phyloP scores from a whole-genome alignment of 139 green algal species.

The Chlamydomonas applanata region DNA sequence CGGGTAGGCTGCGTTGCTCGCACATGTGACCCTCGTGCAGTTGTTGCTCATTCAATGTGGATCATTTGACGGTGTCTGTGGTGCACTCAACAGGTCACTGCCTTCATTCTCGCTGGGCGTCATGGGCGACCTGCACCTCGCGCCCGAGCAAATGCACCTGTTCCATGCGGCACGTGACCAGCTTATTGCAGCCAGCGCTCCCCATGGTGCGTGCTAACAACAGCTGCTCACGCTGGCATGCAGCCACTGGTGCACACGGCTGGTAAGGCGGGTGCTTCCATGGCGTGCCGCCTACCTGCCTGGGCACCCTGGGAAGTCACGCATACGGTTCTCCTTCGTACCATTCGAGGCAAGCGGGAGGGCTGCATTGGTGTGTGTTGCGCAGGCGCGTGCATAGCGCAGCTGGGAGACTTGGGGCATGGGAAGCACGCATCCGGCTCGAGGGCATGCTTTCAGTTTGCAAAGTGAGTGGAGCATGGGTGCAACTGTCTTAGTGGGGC shows the following conservation, averaged over 20 bases:
- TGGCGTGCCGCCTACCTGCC: too few species aligned
- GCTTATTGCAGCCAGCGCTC: conserved; percentile 31
- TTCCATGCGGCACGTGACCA: conserved; percentile 67
- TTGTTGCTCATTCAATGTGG: neutral
- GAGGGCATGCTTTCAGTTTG: conserved; percentile 60
- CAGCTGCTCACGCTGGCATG: too few species aligned
- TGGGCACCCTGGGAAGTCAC: too few species aligned
- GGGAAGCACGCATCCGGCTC: conserved; percentile 68
- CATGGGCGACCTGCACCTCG: conserved; percentile 82
- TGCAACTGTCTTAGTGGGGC: too few species aligned
- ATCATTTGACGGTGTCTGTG: conserved; percentile 27
- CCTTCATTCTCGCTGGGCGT: conserved; percentile 33
- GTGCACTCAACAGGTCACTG: too few species aligned
- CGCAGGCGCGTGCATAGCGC: conserved; percentile 48
- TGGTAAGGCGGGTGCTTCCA: too few species aligned
- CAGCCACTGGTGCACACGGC: too few species aligned
- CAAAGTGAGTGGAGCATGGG: conserved; percentile 7
- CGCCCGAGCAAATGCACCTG: conserved; percentile 62
- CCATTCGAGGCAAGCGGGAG: too few species aligned
- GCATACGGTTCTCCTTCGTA: too few species aligned
- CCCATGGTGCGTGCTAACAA: too few species aligned
- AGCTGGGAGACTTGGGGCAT: conserved; percentile 78
- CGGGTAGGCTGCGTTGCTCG: neutral
- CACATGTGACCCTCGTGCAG: neutral
- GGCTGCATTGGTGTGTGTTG: too few species aligned